Evolutionary conservation across 2,329 filamentous ascomycete species (phyloP).

Genomic region (Epicoccum nigrum): DNA sequence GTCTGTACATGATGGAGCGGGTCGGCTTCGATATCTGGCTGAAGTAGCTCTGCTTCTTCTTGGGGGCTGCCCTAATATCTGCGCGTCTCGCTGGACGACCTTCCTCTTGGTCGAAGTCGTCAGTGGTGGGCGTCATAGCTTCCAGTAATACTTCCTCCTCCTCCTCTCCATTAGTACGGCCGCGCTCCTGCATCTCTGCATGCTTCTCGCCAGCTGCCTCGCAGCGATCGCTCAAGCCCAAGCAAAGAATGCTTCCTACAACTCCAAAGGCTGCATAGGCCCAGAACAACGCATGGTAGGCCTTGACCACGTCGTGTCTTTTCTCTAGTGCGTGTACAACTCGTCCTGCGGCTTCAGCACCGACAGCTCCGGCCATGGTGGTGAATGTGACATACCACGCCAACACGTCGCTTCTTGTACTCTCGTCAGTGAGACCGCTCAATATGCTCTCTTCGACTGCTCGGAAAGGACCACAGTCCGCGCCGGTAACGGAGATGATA

Average conservation of each 20-base stretch:
- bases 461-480: conserved; percentile 44
- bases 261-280: conserved; percentile 51
- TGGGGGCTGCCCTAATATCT: conserved; percentile 22
- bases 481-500: conserved; percentile 47
- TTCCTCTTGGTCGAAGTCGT: conserved; percentile 36
- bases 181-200: conserved; percentile 33
- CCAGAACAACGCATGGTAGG: conserved; percentile 52
- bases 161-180: conserved; percentile 34
- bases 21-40: conserved; percentile 63
- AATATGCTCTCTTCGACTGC: conserved; percentile 47
- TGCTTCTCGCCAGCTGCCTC: conserved; percentile 46
- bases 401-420: conserved; percentile 46
- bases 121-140: conserved; percentile 41
- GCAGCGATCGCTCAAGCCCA: conserved; percentile 49
- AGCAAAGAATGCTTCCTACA: conserved; percentile 47
- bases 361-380: conserved; percentile 45
- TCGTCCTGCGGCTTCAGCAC: conserved; percentile 47
- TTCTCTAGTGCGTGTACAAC: conserved; percentile 49
- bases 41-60: conserved; percentile 50
- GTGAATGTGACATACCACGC: conserved; percentile 49
- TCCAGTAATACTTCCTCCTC: conserved; percentile 44
- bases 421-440: conserved; percentile 44
- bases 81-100: conserved; percentile 20
- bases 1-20: conserved; percentile 64
- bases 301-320: conserved; percentile 44